A percentile compares a stretch with the other conserved stretches of the same genome.
These are phyloP conservation scores for Parsonsia alboflavescens DNA, from an alignment of 257 asterid species.

Conservation along the genomic window DNA sequence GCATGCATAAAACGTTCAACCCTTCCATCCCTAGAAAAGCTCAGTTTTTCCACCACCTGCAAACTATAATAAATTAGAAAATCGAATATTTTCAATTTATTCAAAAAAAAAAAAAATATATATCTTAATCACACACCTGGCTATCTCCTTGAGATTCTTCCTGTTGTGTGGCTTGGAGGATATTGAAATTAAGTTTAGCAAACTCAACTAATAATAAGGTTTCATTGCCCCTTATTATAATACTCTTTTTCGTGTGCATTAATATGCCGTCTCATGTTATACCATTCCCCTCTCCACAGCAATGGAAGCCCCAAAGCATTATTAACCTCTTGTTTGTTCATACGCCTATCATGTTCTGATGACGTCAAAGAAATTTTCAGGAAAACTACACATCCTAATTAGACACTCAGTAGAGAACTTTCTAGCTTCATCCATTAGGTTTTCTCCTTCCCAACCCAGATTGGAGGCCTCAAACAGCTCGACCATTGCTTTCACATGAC, in stretches of 20 bases:
- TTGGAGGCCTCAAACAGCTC: slow-evolving; percentile 53
- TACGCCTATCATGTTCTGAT: neutral
- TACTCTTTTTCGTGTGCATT: slow-evolving; percentile 8
- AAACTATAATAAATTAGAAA: no score
- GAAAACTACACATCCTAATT: neutral
- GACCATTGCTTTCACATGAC: slow-evolving; percentile 17
- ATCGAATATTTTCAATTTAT: no score
- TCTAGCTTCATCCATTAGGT: slow-evolving; percentile 24
- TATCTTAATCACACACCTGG: slow-evolving; percentile 33
- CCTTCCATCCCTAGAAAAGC: no score
- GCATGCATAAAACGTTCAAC: no score
- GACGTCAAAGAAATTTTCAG: no score
- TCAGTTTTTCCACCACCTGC: no score
- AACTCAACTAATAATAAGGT: slow-evolving; percentile 33
- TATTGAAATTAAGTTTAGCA: slow-evolving; percentile 58
- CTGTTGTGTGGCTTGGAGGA: slow-evolving; percentile 49
- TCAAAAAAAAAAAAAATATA: no score
- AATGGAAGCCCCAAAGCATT: slow-evolving; percentile 26
- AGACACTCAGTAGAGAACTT: slow-evolving; percentile 7
- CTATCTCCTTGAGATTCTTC: slow-evolving; percentile 49
- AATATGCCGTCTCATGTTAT: slow-evolving; percentile 35
- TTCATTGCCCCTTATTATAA: slow-evolving; percentile 10
- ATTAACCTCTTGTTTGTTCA: neutral
- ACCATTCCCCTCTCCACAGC: slow-evolving; percentile 54
- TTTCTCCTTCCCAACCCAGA: slow-evolving; percentile 36